A percentile compares a stretch with the other conserved stretches of the same genome.
Conservation (phyloP, 2,329 filamentous ascomycete genomes). For the Cercospora sojina region DNA sequence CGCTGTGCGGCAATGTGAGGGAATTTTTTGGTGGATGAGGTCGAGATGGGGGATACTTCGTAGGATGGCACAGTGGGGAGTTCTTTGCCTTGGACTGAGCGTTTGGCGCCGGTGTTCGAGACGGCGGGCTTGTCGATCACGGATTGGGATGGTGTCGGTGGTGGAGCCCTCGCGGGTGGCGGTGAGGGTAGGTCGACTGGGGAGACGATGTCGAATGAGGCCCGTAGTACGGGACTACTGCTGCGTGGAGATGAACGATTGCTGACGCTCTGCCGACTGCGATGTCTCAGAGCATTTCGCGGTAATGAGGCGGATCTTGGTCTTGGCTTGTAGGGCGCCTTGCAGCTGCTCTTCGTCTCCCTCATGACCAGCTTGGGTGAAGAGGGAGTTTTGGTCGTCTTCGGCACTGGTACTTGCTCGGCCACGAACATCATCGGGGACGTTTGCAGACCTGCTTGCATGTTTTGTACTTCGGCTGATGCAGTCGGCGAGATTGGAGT, state of each 20-base stretch:
- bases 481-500: constrained; percentile 32
- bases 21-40: constrained; percentile 19
- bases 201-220: constrained; percentile 27
- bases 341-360: constrained; percentile 26
- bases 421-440: constrained; percentile 40
- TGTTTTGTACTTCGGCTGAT: constrained; percentile 19
- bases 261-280: constrained; percentile 24
- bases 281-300: constrained; percentile 24
- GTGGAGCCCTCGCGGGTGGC: constrained; percentile 36
- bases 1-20: constrained; percentile 30
- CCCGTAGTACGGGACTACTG: constrained; percentile 17
- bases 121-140: constrained; percentile 30
- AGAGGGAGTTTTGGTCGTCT: constrained; percentile 29
- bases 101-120: constrained; percentile 17
- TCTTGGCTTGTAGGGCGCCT: constrained; percentile 32
- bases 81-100: constrained; percentile 26
- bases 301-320: constrained; percentile 36
- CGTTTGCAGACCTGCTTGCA: constrained; percentile 20
- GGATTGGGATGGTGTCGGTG: constrained; percentile 38
- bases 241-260: constrained; percentile 23
- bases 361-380: constrained; percentile 34
- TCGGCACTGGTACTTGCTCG: constrained; percentile 36
- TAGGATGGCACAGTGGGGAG: constrained; percentile 29
- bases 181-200: constrained; percentile 35
- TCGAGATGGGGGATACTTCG: constrained; percentile 26